These are phyloP conservation scores for Aspergillus vadensis DNA, from an alignment of 2,329 filamentous ascomycete genomes.

Conservation along the genomic window DNA sequence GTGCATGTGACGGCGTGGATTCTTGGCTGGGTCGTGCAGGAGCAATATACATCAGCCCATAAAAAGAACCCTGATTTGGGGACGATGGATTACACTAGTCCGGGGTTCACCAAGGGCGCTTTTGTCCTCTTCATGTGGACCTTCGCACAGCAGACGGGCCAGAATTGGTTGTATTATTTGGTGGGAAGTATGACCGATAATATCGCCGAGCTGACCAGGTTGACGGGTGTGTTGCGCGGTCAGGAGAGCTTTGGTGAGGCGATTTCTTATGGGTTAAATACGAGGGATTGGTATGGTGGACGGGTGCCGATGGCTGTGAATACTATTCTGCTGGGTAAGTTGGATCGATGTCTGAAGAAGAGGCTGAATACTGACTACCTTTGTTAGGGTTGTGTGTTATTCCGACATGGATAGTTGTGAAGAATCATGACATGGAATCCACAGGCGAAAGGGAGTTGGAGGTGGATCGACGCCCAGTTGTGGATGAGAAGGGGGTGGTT, in stretches of 20 bases:
- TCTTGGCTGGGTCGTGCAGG: constrained; percentile 57
- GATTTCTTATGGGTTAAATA: constrained; percentile 48
- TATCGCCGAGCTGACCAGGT: constrained; percentile 52
- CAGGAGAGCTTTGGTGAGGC: constrained; percentile 51
- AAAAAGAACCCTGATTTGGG: constrained; percentile 28
- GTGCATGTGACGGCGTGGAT: constrained; percentile 54
- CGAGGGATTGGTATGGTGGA: constrained; percentile 47
- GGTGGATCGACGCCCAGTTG: no score
- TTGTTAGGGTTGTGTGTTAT: constrained; percentile 26
- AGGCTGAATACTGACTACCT: neutral
- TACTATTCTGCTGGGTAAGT: constrained; percentile 35
- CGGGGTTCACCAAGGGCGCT: constrained; percentile 51
- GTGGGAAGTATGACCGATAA: constrained; percentile 59
- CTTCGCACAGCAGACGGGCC: constrained; percentile 55
- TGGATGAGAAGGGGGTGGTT: no score
- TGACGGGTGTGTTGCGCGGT: constrained; percentile 47
- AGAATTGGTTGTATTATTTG: constrained; percentile 61
- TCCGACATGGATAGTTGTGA: constrained; percentile 33
- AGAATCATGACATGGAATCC: constrained; percentile 11
- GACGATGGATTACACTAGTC: constrained; percentile 44
- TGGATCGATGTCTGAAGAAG: neutral
- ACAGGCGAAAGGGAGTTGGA: no score
- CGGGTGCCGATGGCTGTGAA: constrained; percentile 46
- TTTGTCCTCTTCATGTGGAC: constrained; percentile 54
- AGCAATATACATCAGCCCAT: constrained; percentile 49